Conservation (phyloP, 306 rosid species). For the Quercus berberidifolia region DNA sequence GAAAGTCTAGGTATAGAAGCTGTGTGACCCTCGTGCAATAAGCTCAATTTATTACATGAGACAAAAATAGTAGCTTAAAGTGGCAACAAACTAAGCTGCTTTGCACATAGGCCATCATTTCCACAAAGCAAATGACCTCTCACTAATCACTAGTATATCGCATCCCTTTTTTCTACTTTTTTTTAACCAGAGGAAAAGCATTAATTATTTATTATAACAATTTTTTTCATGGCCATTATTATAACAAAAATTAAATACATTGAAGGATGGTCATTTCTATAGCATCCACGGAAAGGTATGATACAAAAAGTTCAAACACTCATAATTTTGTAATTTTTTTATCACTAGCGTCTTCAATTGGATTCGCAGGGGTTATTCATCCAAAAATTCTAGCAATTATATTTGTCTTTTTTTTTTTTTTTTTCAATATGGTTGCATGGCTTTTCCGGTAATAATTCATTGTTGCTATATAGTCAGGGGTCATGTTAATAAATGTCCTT, state of each 20-base stretch:
- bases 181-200: too few relatives aligned
- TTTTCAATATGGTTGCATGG: neutral
- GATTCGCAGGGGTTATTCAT: neutral
- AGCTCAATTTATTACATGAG: conserved; percentile 16
- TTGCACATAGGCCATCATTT: conserved; percentile 15
- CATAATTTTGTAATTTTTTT: neutral
- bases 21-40: conserved; percentile 9
- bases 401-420: neutral
- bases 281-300: too few relatives aligned
- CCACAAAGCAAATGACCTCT: neutral
- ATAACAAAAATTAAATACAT: too few relatives aligned
- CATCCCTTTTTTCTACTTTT: neutral
- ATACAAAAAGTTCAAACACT: too few relatives aligned
- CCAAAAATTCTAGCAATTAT: neutral
- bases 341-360: neutral
- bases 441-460: neutral
- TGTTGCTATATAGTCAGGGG: neutral
- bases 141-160: neutral
- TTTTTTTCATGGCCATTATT: too few relatives aligned
- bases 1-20: neutral
- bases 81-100: conserved; percentile 1
- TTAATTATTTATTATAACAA: too few relatives aligned
- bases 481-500: too few relatives aligned
- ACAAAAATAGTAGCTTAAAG: conserved; percentile 19
- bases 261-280: too few relatives aligned